Evolutionary conservation across 345 rosid species (phyloP), one percentile per base, ranked within the genome.

Genomic region (Pugionium cornutum): DNA sequence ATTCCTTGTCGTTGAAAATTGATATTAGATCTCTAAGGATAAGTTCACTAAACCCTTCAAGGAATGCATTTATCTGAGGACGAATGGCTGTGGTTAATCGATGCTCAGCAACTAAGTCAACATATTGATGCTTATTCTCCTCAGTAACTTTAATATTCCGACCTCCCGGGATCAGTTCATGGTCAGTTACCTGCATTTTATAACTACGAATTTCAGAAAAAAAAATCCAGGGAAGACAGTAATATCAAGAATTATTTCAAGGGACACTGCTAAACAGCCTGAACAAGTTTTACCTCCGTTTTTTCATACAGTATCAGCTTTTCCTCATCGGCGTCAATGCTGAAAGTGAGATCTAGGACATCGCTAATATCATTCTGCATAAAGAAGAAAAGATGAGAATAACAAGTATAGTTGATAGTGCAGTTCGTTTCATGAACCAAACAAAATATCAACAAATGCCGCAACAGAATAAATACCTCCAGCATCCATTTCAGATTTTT

Each of bases 241-340:
- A 52, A 18, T 5, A 61, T 35, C 56, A 25, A 58, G 4, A 42
- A 33, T 55, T 39, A 33, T 10, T 29, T 27, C 11, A n/a, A 8
- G 35, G 5, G 33, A 58, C 34, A 66, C 6, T 31, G 39, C n/a
- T n/a, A n/a, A n/a, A n/a, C n/a, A n/a, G n/a, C n/a, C n/a, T n/a
- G n/a, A n/a, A n/a, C n/a, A 62, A 68, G 47, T 62, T 4, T 40
- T 75, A 85, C 98, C 80, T 92, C 87, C 18, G 83, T 81, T 62
- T 82, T 83, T 64, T 89, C 98, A 68, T 83, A 92, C 59, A 92
- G 78, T 72, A 92, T 89, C 69, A 77, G 79, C 78, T 92, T 85
- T 80, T 92, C 98, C 83, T 92, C 98, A 67, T 92, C 98, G 53
- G 98, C 98, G 43, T 92, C 98, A 26, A 92, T 83, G 79, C 97